Evolutionary conservation across 768 basidiomycete genomes (phyloP).

Genomic region (Russula compacta): DNA sequence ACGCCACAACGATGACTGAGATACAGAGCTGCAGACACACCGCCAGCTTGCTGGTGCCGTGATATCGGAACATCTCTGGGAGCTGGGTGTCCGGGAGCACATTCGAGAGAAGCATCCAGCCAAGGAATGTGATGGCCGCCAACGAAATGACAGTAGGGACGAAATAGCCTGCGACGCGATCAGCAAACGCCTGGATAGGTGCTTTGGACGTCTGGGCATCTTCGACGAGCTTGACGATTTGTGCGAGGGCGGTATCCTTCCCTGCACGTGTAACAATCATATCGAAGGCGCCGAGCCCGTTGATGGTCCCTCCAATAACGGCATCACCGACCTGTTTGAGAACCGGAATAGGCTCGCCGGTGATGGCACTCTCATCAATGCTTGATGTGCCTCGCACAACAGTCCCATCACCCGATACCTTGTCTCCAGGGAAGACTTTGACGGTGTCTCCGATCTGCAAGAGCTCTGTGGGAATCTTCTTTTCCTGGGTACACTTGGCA

Average conservation of each 20-base stretch:
- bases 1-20: constrained; percentile 95
- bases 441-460: constrained; percentile 90
- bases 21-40: constrained; percentile 96
- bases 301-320: constrained; percentile 96
- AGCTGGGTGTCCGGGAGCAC: constrained; percentile 47
- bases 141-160: constrained; percentile 87
- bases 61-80: constrained; percentile 76
- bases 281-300: constrained; percentile 94
- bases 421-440: constrained; percentile 94
- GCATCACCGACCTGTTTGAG: constrained; percentile 74
- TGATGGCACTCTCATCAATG: constrained; percentile 93
- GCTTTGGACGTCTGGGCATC: constrained; percentile 98
- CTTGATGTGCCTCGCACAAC: constrained; percentile 80
- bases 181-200: constrained; percentile 95
- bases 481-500: constrained; percentile 72
- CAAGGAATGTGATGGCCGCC: constrained; percentile 68
- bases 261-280: constrained; percentile 94
- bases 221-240: constrained; percentile 95
- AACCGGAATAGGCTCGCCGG: constrained; percentile 87
- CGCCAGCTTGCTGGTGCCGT: constrained; percentile 78
- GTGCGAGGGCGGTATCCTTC: constrained; percentile 90
- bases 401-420: constrained; percentile 90
- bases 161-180: constrained; percentile 89
- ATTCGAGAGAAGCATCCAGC: constrained; percentile 71
- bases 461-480: constrained; percentile 87